A percentile compares a stretch with the other conserved stretches of the same genome.
Conservation (phyloP, 2,329 filamentous ascomycete species). For the Xylaria digitata region DNA sequence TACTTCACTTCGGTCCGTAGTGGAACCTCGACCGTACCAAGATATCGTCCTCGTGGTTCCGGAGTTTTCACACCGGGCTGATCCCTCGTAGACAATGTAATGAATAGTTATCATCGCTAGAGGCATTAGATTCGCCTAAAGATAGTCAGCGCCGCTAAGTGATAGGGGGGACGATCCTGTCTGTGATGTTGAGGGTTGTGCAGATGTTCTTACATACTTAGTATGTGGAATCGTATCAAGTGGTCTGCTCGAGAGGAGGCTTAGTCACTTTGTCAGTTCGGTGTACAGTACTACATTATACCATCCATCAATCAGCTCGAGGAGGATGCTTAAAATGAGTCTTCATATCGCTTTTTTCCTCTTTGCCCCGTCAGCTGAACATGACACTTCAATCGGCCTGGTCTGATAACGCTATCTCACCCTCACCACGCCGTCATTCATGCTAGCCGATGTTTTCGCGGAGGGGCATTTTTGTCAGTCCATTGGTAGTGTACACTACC, state of each 20-base stretch:
- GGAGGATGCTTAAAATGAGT: too few relatives aligned
- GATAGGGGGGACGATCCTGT: not conserved
- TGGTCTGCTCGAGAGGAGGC: not conserved
- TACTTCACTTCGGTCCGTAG: slow-evolving; percentile 33
- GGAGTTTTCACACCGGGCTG: slow-evolving; percentile 10
- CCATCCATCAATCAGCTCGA: too few relatives aligned
- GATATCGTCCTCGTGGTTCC: slow-evolving; percentile 16
- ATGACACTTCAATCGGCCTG: not conserved
- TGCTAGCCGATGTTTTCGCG: not conserved
- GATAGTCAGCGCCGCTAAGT: not conserved
- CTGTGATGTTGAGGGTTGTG: slow-evolving; percentile 11
- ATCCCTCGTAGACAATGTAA: slow-evolving; percentile 15
- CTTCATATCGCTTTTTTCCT: not conserved
- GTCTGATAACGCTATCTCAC: not conserved
- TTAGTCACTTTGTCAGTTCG: not conserved
- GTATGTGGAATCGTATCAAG: slow-evolving; percentile 6
- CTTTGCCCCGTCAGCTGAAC: too few relatives aligned
- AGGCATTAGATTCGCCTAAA: slow-evolving; percentile 25
- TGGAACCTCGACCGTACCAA: slow-evolving; percentile 30
- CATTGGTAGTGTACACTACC: not conserved
- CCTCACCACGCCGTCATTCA: not conserved
- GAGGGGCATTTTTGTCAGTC: slow-evolving; percentile 9
- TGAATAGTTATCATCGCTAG: slow-evolving; percentile 2
- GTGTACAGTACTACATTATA: too few relatives aligned
- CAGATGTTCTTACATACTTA: not conserved